phyloP scores from a whole-genome alignment of 2,329 filamentous ascomycete genomes.

The Aspergillus fischeri region DNA sequence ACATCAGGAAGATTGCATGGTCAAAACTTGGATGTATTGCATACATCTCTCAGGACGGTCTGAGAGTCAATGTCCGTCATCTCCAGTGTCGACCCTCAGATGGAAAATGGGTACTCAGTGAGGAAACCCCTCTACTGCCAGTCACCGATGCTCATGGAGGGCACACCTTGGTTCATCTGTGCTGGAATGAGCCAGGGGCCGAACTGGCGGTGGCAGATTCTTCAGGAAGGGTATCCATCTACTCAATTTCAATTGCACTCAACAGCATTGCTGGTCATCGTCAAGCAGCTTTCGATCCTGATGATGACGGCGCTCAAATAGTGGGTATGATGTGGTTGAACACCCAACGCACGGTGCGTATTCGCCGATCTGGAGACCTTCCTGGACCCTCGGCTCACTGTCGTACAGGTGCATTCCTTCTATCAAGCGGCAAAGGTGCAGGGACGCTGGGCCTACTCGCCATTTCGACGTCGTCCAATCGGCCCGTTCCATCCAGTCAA shows the following conservation, averaged over 20 bases:
- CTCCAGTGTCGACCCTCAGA: constrained; percentile 65
- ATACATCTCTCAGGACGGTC: constrained; percentile 69
- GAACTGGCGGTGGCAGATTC: constrained; percentile 83
- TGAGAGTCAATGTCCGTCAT: constrained; percentile 66
- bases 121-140: constrained; percentile 61
- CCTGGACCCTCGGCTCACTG: constrained; percentile 3
- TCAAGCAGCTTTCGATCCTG: constrained; percentile 61
- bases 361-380: constrained; percentile 16
- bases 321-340: constrained; percentile 84
- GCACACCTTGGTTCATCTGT: constrained; percentile 70
- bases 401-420: constrained; percentile 37
- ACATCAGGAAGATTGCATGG: constrained; percentile 71
- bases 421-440: constrained; percentile 61
- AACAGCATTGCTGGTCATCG: constrained; percentile 65
- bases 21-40: constrained; percentile 84
- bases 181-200: constrained; percentile 71
- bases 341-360: constrained; percentile 48
- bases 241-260: constrained; percentile 66
- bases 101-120: constrained; percentile 71
- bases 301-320: constrained; percentile 71
- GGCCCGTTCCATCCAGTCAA: constrained; percentile 65
- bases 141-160: constrained; percentile 60
- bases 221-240: constrained; percentile 70
- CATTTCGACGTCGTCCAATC: constrained; percentile 59
- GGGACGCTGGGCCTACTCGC: constrained; percentile 65